Evolutionary conservation across 225 moss, liverwort and hornwort species (phyloP).

Genomic region (Bryum argenteum): DNA sequence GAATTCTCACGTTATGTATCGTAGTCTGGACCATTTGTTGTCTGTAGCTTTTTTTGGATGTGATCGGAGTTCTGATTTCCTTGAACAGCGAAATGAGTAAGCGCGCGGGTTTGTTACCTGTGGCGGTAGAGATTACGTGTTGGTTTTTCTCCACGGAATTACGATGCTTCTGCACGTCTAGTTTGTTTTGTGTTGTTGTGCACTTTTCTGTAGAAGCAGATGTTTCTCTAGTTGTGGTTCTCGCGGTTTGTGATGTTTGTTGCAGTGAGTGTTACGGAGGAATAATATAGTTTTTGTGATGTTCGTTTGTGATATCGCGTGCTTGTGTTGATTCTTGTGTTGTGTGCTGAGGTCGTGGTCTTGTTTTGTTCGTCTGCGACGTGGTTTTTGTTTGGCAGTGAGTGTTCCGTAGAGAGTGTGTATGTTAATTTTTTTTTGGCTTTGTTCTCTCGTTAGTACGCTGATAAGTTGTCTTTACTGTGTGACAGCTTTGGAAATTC

Average conservation of each 20-base stretch:
- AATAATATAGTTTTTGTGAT: background rate
- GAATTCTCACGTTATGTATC: background rate
- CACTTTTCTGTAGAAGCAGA: too few relatives aligned
- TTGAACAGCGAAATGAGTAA: too few relatives aligned
- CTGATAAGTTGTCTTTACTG: conserved; percentile 27
- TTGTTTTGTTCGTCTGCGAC: background rate
- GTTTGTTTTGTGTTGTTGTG: too few relatives aligned
- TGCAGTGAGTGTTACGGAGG: background rate
- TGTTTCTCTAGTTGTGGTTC: too few relatives aligned
- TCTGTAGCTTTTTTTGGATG: background rate
- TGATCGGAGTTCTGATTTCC: conserved; percentile 19
- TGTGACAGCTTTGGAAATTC: conserved; percentile 30
- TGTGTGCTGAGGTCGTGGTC: background rate
- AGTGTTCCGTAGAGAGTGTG: background rate
- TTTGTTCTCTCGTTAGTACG: background rate
- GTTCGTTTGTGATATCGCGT: background rate
- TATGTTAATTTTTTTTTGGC: background rate
- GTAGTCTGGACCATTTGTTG: background rate
- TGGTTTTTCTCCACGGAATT: too few relatives aligned
- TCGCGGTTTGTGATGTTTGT: background rate
- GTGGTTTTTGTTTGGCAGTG: background rate
- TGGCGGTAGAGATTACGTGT: background rate
- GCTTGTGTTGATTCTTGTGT: background rate
- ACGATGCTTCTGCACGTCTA: too few relatives aligned
- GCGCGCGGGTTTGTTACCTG: background rate